phyloP scores from a whole-genome alignment of 108 stramenopile genomes.

The Mayamaea pseudoterrestris region DNA sequence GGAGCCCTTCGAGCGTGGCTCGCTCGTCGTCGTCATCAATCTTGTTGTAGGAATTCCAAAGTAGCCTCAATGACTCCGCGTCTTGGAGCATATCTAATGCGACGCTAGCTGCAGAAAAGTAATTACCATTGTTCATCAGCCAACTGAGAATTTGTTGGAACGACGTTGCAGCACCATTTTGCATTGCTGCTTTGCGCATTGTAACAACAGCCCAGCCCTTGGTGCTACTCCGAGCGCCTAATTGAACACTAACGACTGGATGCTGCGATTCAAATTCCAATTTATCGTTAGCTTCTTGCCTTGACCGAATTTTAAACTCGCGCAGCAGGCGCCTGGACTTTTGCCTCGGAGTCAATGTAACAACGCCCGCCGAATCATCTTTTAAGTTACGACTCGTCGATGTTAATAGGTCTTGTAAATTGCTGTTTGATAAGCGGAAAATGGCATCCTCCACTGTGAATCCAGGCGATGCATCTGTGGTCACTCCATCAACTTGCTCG shows the following conservation, averaged over 20 bases:
- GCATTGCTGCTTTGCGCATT: slow-evolving; percentile 33
- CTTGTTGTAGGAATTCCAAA: slow-evolving; percentile 36
- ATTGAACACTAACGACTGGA: neutral
- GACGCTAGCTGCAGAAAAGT: slow-evolving; percentile 64
- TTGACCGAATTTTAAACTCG: slow-evolving; percentile 60
- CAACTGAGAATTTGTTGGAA: slow-evolving; percentile 66
- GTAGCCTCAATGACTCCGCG: slow-evolving; percentile 37
- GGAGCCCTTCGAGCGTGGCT: slow-evolving; percentile 34
- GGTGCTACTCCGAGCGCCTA: slow-evolving; percentile 4
- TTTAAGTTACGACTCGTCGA: slow-evolving; percentile 5
- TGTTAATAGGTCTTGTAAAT: slow-evolving; percentile 4
- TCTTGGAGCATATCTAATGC: slow-evolving; percentile 57
- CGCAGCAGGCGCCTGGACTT: slow-evolving; percentile 44
- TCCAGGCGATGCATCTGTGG: slow-evolving; percentile 10
- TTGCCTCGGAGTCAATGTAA: slow-evolving; percentile 28
- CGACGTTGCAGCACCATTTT: slow-evolving; percentile 42
- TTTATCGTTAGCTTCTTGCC: slow-evolving; percentile 21
- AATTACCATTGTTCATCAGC: slow-evolving; percentile 53
- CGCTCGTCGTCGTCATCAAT: slow-evolving; percentile 36
- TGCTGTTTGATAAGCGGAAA: slow-evolving; percentile 28
- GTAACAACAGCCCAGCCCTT: slow-evolving; percentile 12
- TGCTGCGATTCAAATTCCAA: slow-evolving; percentile 32
- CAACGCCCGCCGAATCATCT: neutral
- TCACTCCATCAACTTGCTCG: neutral
- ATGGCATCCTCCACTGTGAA: slow-evolving; percentile 45